Evolutionary conservation across 257 asterid species (phyloP).

Genomic region (Phtheirospermum japonicum): DNA sequence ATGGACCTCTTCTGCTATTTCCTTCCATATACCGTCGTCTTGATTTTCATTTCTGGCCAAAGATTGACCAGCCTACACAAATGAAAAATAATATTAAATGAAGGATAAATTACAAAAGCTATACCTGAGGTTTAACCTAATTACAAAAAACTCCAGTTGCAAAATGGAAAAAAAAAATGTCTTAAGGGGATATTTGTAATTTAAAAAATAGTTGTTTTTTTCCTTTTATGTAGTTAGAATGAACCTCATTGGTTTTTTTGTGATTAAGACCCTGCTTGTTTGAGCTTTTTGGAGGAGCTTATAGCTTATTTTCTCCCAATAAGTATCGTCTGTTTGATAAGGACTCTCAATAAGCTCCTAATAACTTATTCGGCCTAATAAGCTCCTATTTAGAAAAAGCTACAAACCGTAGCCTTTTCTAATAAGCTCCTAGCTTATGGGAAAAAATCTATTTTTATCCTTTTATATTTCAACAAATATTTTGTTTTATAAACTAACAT

Average conservation of each 20-base stretch:
- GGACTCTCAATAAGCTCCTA: too few relatives aligned
- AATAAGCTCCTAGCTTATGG: too few relatives aligned
- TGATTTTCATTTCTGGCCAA: constrained; percentile 69
- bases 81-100: constrained; percentile 1
- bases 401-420: too few relatives aligned
- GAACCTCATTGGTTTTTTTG: background rate
- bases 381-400: too few relatives aligned
- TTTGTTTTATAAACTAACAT: too few relatives aligned
- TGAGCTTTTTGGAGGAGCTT: too few relatives aligned
- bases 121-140: background rate
- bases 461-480: too few relatives aligned
- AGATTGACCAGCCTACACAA: constrained; percentile 76
- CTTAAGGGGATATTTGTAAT: background rate
- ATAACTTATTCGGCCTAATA: too few relatives aligned
- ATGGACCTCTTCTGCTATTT: constrained; percentile 72
- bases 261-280: background rate
- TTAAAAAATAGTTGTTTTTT: background rate
- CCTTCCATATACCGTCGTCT: constrained; percentile 80
- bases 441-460: too few relatives aligned
- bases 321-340: too few relatives aligned
- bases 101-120: background rate
- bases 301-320: too few relatives aligned
- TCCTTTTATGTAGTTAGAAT: background rate
- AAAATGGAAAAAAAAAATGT: too few relatives aligned
- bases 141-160: background rate